Percentiles rank a stretch among this genome's conserved stretches.
These are phyloP conservation scores for Musa balbisiana DNA, from an alignment of 202 grass and related monocot species.

Conservation along the genomic window DNA sequence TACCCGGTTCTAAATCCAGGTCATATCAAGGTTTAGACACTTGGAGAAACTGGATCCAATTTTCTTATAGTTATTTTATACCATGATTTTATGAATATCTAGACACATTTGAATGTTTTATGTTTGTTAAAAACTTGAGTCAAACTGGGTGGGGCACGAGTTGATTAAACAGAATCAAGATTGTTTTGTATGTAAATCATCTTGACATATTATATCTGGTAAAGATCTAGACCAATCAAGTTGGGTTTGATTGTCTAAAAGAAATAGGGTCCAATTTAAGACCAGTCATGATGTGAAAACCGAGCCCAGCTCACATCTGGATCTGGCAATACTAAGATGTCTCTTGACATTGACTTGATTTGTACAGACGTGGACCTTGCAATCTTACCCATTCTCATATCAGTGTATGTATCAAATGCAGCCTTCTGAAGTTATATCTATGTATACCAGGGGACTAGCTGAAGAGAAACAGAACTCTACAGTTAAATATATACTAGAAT, in stretches of 20 bases:
- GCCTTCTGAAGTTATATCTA: neutral
- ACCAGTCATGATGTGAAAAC: neutral
- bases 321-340: neutral
- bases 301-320: neutral
- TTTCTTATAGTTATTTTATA: no score
- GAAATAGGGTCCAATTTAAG: neutral
- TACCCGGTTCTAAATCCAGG: neutral
- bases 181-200: neutral
- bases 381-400: no score
- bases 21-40: neutral
- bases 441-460: neutral
- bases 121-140: no score
- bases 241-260: neutral
- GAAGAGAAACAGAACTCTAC: no score
- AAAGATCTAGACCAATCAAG: neutral
- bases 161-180: neutral
- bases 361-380: no score
- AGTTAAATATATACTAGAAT: neutral
- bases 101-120: no score
- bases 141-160: neutral
- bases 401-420: neutral
- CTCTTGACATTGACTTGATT: neutral
- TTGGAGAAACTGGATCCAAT: neutral
- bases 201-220: neutral
- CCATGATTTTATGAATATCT: no score